A percentile compares a stretch with the other conserved stretches of the same genome.
These are phyloP conservation scores for Bipolaris oryzae DNA, from an alignment of 2,329 filamentous ascomycete genomes.

Conservation along the genomic window DNA sequence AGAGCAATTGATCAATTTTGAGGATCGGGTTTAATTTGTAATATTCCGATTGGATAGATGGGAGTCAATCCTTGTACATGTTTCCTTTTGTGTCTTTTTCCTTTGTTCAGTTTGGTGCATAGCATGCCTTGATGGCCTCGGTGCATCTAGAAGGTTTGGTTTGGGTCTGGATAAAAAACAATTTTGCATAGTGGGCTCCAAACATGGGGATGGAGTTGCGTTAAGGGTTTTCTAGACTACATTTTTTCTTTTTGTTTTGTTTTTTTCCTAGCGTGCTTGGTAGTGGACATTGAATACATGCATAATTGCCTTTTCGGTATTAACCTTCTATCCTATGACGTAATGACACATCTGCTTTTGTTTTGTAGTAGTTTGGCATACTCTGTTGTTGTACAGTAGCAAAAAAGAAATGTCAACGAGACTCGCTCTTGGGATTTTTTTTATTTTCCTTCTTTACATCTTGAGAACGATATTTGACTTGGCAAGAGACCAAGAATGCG, in stretches of 20 bases:
- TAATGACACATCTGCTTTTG: not conserved
- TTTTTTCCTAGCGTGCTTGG: not conserved
- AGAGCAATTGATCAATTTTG: not conserved
- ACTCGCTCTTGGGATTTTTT: not conserved
- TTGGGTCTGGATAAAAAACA: not conserved
- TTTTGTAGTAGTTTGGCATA: not conserved
- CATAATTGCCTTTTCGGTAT: not conserved
- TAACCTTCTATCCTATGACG: not conserved
- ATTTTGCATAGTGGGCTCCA: not conserved
- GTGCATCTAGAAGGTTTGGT: slow-evolving; percentile 2
- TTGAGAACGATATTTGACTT: too few relatives aligned
- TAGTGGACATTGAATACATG: not conserved
- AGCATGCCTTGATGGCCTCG: not conserved
- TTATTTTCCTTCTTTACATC: not conserved
- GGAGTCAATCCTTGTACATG: slow-evolving; percentile 9
- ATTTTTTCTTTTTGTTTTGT: not conserved
- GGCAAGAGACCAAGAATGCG: too few relatives aligned
- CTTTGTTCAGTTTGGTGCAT: not conserved
- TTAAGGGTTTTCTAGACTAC: not conserved
- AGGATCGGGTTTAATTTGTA: slow-evolving; percentile 2
- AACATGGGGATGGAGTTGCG: not conserved
- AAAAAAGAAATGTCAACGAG: not conserved
- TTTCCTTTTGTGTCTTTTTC: slow-evolving; percentile 5
- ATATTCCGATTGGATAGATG: not conserved
- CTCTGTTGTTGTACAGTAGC: not conserved